Percentiles rank a stretch among this genome's conserved stretches.
These are phyloP conservation scores for Kalanchoe fedtschenkoi DNA, from an alignment of 164 flowering plant genomes.

Conservation along the genomic window DNA sequence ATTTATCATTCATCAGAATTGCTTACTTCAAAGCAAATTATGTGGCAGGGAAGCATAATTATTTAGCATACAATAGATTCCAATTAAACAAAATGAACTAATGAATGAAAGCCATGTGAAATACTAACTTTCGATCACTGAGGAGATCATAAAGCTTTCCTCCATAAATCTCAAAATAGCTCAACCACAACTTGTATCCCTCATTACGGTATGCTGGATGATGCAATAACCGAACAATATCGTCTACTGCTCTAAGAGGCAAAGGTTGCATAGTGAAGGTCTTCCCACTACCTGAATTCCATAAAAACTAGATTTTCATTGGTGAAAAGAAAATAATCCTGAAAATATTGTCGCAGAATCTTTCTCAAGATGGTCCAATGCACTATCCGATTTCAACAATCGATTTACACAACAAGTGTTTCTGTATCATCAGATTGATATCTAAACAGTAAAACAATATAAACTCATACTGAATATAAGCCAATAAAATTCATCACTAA, in stretches of 20 bases:
- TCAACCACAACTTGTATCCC: slow-evolving; percentile 85
- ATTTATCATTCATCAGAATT: slow-evolving; percentile 6
- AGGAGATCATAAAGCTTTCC: slow-evolving; percentile 98
- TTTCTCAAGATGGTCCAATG: too few species aligned
- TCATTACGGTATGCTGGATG: slow-evolving; percentile 83
- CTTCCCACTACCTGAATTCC: slow-evolving; percentile 88
- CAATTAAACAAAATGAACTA: neutral
- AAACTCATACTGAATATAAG: neutral
- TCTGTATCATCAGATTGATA: neutral
- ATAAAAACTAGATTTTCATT: neutral
- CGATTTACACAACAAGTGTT: neutral
- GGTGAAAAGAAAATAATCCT: too few species aligned
- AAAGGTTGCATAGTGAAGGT: slow-evolving; percentile 97
- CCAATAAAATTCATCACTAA: neutral
- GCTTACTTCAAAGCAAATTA: neutral
- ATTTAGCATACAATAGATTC: too few species aligned
- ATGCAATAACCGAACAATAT: slow-evolving; percentile 75
- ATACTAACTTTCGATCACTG: slow-evolving; percentile 81
- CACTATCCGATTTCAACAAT: too few species aligned
- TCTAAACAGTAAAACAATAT: neutral
- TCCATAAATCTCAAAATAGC: slow-evolving; percentile 97
- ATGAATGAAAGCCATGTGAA: neutral
- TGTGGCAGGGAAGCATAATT: neutral
- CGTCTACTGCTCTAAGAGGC: slow-evolving; percentile 87
- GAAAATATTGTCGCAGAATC: too few species aligned